These are phyloP conservation scores for Populus davidiana DNA, from an alignment of 345 rosid species.

Conservation along the genomic window DNA sequence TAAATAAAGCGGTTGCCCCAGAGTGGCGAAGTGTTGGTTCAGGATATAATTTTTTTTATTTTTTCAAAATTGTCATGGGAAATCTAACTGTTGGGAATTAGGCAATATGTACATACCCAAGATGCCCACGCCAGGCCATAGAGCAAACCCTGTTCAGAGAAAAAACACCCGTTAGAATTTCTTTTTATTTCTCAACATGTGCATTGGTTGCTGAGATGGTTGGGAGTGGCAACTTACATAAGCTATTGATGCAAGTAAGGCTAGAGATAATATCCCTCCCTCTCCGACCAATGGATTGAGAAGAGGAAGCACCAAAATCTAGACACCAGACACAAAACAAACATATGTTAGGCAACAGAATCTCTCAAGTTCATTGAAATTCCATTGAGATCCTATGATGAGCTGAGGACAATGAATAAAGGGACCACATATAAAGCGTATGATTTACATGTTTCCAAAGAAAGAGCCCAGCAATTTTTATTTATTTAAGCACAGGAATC, in stretches of 20 bases:
- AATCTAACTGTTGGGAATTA: neutral
- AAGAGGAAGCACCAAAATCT: slow-evolving; percentile 52
- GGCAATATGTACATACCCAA: slow-evolving; percentile 38
- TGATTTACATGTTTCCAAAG: neutral
- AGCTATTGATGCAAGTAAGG: slow-evolving; percentile 49
- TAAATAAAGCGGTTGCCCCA: neutral
- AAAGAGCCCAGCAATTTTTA: neutral
- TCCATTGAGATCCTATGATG: neutral
- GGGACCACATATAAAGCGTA: neutral
- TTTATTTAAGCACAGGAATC: neutral
- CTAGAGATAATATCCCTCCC: slow-evolving; percentile 38
- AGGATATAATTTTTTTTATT: neutral
- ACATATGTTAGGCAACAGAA: neutral
- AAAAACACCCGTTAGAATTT: slow-evolving; percentile 1
- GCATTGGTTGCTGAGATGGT: neutral
- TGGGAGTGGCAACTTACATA: slow-evolving; percentile 36
- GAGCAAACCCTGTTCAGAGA: slow-evolving; percentile 41
- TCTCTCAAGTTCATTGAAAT: neutral
- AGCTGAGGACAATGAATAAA: neutral
- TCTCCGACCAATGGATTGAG: slow-evolving; percentile 49
- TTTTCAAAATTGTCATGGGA: neutral
- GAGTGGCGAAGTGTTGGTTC: neutral
- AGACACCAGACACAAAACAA: neutral
- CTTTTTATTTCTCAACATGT: neutral
- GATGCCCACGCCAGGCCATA: slow-evolving; percentile 59